A percentile compares a stretch with the other conserved stretches of the same genome.
These are phyloP conservation scores for Akanthomyces uredinophilus DNA, from an alignment of 2,329 filamentous ascomycete genomes.

Conservation along the genomic window DNA sequence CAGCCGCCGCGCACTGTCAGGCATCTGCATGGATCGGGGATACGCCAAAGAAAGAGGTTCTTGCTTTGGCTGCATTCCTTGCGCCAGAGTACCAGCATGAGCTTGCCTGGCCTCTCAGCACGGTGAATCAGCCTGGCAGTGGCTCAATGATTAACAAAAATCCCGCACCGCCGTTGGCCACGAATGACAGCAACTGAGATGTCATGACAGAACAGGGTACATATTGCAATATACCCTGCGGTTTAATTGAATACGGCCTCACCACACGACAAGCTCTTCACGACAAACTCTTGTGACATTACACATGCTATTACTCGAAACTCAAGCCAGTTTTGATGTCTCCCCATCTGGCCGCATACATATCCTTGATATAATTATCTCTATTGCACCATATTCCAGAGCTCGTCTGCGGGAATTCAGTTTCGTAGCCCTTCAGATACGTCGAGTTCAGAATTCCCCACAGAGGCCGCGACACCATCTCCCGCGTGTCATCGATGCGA, in stretches of 20 bases:
- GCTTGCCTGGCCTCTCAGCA: constrained; percentile 16
- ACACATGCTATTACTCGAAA: constrained; percentile 35
- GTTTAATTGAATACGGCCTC: too few relatives aligned
- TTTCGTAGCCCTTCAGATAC: not conserved
- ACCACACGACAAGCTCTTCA: too few relatives aligned
- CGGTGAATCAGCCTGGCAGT: not conserved
- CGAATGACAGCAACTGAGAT: too few relatives aligned
- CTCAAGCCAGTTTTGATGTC: not conserved
- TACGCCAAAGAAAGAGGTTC: constrained; percentile 11
- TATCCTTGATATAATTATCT: not conserved
- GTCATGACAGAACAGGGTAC: too few relatives aligned
- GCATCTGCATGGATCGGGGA: constrained; percentile 18
- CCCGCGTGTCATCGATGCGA: not conserved
- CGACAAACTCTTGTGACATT: too few relatives aligned
- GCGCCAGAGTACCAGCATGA: constrained; percentile 9
- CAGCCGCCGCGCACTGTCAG: constrained; percentile 15
- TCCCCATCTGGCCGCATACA: constrained; percentile 4
- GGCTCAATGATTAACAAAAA: not conserved
- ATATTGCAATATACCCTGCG: too few relatives aligned
- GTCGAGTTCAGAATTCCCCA: not conserved
- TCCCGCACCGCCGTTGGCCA: too few relatives aligned
- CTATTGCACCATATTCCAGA: constrained; percentile 3
- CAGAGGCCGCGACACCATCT: not conserved
- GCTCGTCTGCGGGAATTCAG: not conserved
- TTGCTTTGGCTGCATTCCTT: constrained; percentile 14